Evolutionary conservation across 2,329 filamentous ascomycete species (phyloP).

Genomic region (Sporothrix humicola): DNA sequence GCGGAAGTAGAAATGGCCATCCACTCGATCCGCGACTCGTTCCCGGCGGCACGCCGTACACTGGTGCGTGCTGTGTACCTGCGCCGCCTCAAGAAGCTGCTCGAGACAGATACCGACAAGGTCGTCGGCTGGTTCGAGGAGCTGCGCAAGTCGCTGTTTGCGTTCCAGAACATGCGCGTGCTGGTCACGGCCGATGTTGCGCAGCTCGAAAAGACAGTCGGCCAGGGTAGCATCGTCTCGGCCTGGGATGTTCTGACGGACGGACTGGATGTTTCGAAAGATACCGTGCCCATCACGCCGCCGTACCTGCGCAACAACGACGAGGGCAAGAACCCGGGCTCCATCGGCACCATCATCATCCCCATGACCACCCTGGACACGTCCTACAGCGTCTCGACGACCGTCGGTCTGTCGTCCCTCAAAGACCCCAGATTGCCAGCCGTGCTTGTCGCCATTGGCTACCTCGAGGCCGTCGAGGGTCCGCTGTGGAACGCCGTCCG

Average conservation of each 20-base stretch:
- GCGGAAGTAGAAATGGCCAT: slow-evolving; percentile 74
- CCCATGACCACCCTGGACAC: slow-evolving; percentile 93
- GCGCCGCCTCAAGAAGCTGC: slow-evolving; percentile 79
- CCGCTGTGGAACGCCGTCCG: slow-evolving; percentile 93
- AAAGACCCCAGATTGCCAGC: slow-evolving; percentile 79
- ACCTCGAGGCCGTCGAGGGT: slow-evolving; percentile 91
- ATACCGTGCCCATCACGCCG: slow-evolving; percentile 73
- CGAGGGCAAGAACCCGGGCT: slow-evolving; percentile 76
- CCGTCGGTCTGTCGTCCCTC: slow-evolving; percentile 75
- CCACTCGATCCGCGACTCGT: slow-evolving; percentile 77
- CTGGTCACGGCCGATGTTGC: slow-evolving; percentile 81
- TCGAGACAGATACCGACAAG: slow-evolving; percentile 75
- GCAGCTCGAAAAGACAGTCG: slow-evolving; percentile 70
- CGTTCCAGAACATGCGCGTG: slow-evolving; percentile 82
- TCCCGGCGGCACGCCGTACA: slow-evolving; percentile 77
- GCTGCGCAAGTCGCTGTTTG: slow-evolving; percentile 76
- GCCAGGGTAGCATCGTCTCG: slow-evolving; percentile 54
- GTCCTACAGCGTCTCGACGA: slow-evolving; percentile 80
- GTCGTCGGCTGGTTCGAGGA: slow-evolving; percentile 80
- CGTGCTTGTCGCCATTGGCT: slow-evolving; percentile 84
- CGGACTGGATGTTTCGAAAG: slow-evolving; percentile 52
- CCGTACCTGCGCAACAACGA: slow-evolving; percentile 73
- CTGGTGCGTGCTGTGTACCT: slow-evolving; percentile 88
- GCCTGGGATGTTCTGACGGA: slow-evolving; percentile 73
- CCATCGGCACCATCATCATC: slow-evolving; percentile 75